A percentile compares a stretch with the other conserved stretches of the same genome.
These are phyloP conservation scores for Aspergillus panamensis DNA, from an alignment of 495 filamentous ascomycete species.

Conservation along the genomic window DNA sequence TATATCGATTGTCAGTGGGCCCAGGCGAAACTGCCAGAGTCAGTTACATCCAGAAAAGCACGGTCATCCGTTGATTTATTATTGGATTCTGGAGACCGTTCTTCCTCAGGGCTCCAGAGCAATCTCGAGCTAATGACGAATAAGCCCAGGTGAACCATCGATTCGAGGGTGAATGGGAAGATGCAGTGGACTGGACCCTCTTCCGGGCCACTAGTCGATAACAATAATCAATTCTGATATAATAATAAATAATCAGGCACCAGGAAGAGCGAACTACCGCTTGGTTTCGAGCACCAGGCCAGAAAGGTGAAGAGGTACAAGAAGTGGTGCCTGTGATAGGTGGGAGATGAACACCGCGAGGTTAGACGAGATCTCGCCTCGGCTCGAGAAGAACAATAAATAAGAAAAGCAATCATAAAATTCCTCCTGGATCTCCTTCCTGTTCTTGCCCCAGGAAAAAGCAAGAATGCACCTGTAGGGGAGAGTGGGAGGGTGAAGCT, in stretches of 20 bases:
- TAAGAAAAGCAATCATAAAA: slow-evolving; percentile 2
- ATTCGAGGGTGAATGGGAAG: slow-evolving; percentile 1
- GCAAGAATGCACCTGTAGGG: slow-evolving; percentile 20
- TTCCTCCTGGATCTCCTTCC: background rate
- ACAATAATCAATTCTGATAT: background rate
- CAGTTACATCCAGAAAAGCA: background rate
- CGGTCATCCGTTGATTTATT: slow-evolving; percentile 3
- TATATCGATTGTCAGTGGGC: slow-evolving; percentile 9
- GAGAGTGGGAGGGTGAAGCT: slow-evolving; percentile 5
- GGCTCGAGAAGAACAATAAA: slow-evolving; percentile 1
- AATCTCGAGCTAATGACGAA: slow-evolving; percentile 16
- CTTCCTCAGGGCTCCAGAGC: slow-evolving; percentile 4
- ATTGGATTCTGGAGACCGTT: slow-evolving; percentile 14
- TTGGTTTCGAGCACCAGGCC: background rate
- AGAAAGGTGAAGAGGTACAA: no score
- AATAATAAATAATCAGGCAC: background rate
- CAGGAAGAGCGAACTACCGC: background rate
- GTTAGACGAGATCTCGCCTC: background rate
- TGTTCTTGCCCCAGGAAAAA: slow-evolving; percentile 15
- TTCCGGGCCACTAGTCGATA: slow-evolving; percentile 12
- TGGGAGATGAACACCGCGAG: background rate
- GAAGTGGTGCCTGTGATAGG: background rate
- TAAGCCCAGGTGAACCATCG: slow-evolving; percentile 5
- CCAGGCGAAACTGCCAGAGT: slow-evolving; percentile 4
- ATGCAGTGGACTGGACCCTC: no score